Percentiles rank a stretch among this genome's conserved stretches.
Evolutionary conservation across 257 asterid species (phyloP).

Genomic region (Solanum peruvianum): DNA sequence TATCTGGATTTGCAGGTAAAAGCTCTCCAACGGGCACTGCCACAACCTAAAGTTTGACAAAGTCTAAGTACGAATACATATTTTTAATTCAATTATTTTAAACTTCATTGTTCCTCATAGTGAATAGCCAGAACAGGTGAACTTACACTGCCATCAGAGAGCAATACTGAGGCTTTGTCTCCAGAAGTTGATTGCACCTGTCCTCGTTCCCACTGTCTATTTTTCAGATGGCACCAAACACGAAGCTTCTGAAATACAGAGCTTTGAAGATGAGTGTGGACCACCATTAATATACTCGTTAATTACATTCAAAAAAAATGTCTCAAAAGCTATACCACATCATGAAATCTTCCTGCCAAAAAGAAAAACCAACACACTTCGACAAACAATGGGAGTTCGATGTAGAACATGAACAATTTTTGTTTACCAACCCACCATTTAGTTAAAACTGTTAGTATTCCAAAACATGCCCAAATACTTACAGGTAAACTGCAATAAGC

Average conservation of each 20-base stretch:
- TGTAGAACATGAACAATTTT: neutral
- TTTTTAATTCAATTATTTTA: neutral
- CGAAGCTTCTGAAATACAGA: conserved; percentile 51
- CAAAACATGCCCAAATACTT: neutral
- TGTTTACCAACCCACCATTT: neutral
- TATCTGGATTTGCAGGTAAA: conserved; percentile 88
- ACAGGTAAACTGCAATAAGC: neutral
- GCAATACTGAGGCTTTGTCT: conserved; percentile 55
- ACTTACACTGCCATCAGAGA: conserved; percentile 66
- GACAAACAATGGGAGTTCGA: neutral
- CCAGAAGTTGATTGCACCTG: conserved; percentile 67
- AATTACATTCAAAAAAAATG: neutral
- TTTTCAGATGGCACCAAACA: conserved; percentile 60
- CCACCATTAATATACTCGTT: neutral
- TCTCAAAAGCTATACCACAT: neutral
- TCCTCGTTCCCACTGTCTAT: conserved; percentile 62
- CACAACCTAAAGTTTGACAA: conserved; percentile 36
- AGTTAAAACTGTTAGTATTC: neutral
- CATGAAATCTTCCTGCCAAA: neutral
- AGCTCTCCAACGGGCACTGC: conserved; percentile 45
- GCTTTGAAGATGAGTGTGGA: neutral
- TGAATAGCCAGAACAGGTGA: conserved; percentile 6
- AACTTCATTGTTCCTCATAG: neutral
- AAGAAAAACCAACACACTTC: neutral
- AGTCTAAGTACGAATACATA: neutral